phyloP scores from a whole-genome alignment of 1,284 basidiomycete species.

The Entoloma clypeatum region DNA sequence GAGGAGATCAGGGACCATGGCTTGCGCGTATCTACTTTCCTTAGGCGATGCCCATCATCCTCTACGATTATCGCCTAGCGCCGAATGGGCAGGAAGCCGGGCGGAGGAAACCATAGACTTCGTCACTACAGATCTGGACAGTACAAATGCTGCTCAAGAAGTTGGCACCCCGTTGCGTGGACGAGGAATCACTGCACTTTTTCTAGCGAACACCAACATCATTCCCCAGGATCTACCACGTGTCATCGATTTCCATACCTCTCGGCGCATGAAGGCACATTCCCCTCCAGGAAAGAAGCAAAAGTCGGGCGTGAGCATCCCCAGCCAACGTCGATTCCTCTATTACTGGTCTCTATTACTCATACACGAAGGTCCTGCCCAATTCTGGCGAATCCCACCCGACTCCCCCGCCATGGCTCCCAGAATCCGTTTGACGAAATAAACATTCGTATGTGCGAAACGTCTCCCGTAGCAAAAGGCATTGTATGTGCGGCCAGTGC shows the following conservation, averaged over 20 bases:
- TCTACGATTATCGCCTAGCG: constrained; percentile 43
- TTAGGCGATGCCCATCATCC: constrained; percentile 44
- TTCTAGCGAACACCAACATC: constrained; percentile 12
- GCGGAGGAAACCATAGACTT: constrained; percentile 49
- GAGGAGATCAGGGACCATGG: constrained; percentile 78
- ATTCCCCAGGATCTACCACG: constrained; percentile 43
- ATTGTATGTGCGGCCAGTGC: constrained; percentile 54
- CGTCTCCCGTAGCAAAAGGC: constrained; percentile 45
- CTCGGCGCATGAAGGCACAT: constrained; percentile 61
- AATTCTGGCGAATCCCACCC: constrained; percentile 37
- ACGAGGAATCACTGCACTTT: constrained; percentile 23
- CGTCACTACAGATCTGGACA: constrained; percentile 39
- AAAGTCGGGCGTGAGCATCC: constrained; percentile 71
- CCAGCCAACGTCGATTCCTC: constrained; percentile 69
- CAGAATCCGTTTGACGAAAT: constrained; percentile 50
- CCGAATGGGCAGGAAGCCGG: constrained; percentile 44
- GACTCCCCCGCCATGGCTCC: constrained; percentile 24
- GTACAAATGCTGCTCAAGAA: too few species aligned
- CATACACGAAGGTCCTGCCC: constrained; percentile 46
- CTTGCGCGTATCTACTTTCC: constrained; percentile 76
- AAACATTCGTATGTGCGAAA: constrained; percentile 54
- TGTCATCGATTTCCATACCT: constrained; percentile 65
- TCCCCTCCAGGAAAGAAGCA: constrained; percentile 38
- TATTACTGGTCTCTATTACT: constrained; percentile 72
- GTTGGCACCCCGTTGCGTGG: too few species aligned